phyloP scores from a whole-genome alignment of 208 protist species.

The Leishmania arabica region DNA sequence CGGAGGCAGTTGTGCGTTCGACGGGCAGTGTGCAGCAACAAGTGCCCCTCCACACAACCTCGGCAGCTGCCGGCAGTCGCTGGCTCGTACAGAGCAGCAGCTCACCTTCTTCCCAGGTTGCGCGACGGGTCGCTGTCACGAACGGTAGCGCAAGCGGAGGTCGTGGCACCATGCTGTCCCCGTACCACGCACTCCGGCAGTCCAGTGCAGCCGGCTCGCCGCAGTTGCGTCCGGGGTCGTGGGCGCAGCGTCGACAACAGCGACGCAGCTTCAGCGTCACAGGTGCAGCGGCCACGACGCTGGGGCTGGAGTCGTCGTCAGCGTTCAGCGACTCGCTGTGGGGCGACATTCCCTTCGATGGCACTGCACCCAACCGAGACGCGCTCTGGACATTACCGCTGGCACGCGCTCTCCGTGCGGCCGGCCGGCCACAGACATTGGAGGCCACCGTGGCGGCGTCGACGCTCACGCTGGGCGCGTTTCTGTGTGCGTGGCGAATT shows the following conservation, averaged over 20 bases:
- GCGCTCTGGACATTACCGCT: slow-evolving; percentile 32
- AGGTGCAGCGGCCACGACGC: background rate
- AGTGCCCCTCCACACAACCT: background rate
- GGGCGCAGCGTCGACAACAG: slow-evolving; percentile 4
- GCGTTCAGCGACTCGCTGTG: slow-evolving; percentile 14
- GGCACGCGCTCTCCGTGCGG: slow-evolving; percentile 15
- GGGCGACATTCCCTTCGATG: slow-evolving; percentile 5
- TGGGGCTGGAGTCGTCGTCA: background rate
- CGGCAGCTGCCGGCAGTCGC: background rate
- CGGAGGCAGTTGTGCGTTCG: background rate
- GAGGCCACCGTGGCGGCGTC: slow-evolving; percentile 50
- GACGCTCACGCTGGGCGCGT: slow-evolving; percentile 66
- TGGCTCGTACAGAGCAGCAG: background rate
- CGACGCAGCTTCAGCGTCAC: background rate
- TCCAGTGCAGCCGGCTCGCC: background rate
- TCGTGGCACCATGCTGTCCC: background rate
- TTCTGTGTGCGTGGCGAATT: slow-evolving; percentile 58
- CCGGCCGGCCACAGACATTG: slow-evolving; percentile 20
- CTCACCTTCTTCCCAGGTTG: background rate
- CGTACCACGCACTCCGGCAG: slow-evolving; percentile 19
- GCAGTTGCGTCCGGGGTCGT: background rate
- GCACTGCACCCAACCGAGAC: slow-evolving; percentile 8
- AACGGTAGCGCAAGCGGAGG: background rate
- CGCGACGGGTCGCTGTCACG: background rate
- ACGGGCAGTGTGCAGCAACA: background rate